Evolutionary conservation across 768 basidiomycete genomes (phyloP).

Genomic region (Sporobolomyces roseus): DNA sequence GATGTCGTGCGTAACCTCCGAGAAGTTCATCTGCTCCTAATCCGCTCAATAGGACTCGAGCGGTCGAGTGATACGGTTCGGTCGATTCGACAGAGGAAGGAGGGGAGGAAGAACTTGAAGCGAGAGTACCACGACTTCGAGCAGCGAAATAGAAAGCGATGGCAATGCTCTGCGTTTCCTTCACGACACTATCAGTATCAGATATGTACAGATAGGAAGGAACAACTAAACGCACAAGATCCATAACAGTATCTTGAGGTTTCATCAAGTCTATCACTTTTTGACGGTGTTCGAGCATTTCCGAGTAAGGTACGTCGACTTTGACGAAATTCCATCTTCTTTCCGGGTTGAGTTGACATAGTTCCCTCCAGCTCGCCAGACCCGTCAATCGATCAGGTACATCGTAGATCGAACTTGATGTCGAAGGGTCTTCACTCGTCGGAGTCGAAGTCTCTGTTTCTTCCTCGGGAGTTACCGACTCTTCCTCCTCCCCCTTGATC

Average conservation of each 20-base stretch:
- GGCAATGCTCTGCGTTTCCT: slow-evolving; percentile 90
- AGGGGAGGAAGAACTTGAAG: not conserved
- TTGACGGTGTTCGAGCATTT: slow-evolving; percentile 57
- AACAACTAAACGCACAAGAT: slow-evolving; percentile 60
- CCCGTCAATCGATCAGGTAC: slow-evolving; percentile 89
- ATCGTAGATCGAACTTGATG: slow-evolving; percentile 56
- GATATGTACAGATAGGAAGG: not conserved
- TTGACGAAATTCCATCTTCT: slow-evolving; percentile 90
- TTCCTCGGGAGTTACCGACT: too few relatives aligned
- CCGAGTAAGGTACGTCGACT: slow-evolving; percentile 75
- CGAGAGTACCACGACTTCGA: slow-evolving; percentile 59
- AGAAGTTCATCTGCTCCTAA: slow-evolving; percentile 92
- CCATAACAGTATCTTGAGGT: slow-evolving; percentile 80
- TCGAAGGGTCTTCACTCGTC: too few relatives aligned
- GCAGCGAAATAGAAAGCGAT: slow-evolving; percentile 92
- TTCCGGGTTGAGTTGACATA: slow-evolving; percentile 68
- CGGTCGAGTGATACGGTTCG: not conserved
- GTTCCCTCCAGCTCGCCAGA: slow-evolving; percentile 68
- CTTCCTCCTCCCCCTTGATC: slow-evolving; percentile 47
- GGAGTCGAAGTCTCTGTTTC: too few relatives aligned
- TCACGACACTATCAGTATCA: not conserved
- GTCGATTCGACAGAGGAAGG: too few relatives aligned
- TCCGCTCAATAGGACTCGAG: slow-evolving; percentile 81
- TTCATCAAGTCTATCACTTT: slow-evolving; percentile 68
- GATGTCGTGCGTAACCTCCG: slow-evolving; percentile 88